These are phyloP conservation scores for Monosporascus sp. DNA, from an alignment of 2,329 filamentous ascomycete genomes.

Conservation along the genomic window DNA sequence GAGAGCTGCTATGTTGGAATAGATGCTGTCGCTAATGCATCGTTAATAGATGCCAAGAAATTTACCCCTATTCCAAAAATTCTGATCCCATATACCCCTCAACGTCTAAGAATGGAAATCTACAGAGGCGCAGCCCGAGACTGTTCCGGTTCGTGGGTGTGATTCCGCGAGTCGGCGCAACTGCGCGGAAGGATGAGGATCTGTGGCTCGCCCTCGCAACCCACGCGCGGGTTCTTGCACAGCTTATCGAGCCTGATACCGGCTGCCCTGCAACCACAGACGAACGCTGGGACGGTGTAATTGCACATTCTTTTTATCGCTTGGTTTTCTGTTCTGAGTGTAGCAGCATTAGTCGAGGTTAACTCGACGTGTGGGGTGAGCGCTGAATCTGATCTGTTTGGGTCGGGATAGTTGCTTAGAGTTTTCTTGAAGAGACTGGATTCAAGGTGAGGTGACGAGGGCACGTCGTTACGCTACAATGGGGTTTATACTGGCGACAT, in stretches of 20 bases:
- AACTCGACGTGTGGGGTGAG: background rate
- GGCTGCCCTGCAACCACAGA: conserved; percentile 12
- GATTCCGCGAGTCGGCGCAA: conserved; percentile 14
- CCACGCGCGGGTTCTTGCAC: conserved; percentile 9
- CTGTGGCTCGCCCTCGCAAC: conserved; percentile 9
- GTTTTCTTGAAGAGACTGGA: background rate
- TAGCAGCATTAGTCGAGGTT: background rate
- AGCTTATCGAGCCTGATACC: conserved; percentile 5
- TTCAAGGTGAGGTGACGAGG: background rate
- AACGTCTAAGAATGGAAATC: background rate
- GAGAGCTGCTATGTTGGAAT: background rate
- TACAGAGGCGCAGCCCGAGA: background rate
- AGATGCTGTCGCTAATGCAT: background rate
- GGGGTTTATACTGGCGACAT: background rate
- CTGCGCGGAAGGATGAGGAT: conserved; percentile 14
- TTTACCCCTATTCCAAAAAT: background rate
- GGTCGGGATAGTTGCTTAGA: background rate
- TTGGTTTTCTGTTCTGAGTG: background rate
- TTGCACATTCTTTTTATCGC: conserved; percentile 8
- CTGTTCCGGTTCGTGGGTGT: conserved; percentile 12
- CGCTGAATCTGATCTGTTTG: background rate
- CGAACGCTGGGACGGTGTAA: conserved; percentile 13
- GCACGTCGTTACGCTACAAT: background rate
- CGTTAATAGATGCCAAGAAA: too few relatives aligned
- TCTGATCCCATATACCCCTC: background rate